phyloP scores from a whole-genome alignment of 2,329 filamentous ascomycete species.

The Stachybotrys echinatus region DNA sequence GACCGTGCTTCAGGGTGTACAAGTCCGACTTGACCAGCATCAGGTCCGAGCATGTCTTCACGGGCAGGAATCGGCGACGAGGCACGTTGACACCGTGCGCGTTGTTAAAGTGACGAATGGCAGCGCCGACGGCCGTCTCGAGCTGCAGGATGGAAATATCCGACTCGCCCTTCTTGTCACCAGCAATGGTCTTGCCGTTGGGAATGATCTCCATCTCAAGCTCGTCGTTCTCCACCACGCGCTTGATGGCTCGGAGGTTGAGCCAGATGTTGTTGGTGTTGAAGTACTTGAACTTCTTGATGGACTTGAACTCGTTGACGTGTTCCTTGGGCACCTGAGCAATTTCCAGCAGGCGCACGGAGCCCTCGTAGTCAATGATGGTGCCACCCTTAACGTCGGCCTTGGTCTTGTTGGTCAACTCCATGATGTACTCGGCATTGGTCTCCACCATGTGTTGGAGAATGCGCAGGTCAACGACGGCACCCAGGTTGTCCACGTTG shows the following conservation, averaged over 20 bases:
- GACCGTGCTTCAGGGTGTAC: slow-evolving; percentile 97
- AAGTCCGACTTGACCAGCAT: slow-evolving; percentile 99
- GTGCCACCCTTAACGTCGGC: slow-evolving; percentile 99
- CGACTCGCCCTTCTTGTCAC: slow-evolving; percentile 99
- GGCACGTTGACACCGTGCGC: slow-evolving; percentile 99
- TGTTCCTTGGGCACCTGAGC: slow-evolving; percentile 99
- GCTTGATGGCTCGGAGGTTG: slow-evolving; percentile 96
- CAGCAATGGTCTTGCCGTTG: slow-evolving; percentile 97
- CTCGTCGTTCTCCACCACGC: slow-evolving; percentile 96
- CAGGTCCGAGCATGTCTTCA: slow-evolving; percentile 99
- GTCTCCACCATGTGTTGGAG: slow-evolving; percentile 99
- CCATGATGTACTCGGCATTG: slow-evolving; percentile 98
- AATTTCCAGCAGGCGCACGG: slow-evolving; percentile 94
- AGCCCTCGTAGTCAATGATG: slow-evolving; percentile 98
- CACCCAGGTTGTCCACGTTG: slow-evolving; percentile 97
- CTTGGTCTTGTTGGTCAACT: slow-evolving; percentile 99
- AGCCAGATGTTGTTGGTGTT: slow-evolving; percentile 99
- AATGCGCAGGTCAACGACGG: slow-evolving; percentile 95
- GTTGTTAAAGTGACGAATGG: slow-evolving; percentile 98
- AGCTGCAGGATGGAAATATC: slow-evolving; percentile 97
- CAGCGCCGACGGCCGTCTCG: slow-evolving; percentile 96
- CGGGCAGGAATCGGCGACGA: slow-evolving; percentile 93
- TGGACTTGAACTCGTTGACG: slow-evolving; percentile 99
- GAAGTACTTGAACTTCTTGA: slow-evolving; percentile 99
- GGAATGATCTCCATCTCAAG: slow-evolving; percentile 99